Percentiles rank a stretch among this genome's conserved stretches.
Conservation (phyloP, 352 stramenopile species). For the Phytophthora crassamura region DNA sequence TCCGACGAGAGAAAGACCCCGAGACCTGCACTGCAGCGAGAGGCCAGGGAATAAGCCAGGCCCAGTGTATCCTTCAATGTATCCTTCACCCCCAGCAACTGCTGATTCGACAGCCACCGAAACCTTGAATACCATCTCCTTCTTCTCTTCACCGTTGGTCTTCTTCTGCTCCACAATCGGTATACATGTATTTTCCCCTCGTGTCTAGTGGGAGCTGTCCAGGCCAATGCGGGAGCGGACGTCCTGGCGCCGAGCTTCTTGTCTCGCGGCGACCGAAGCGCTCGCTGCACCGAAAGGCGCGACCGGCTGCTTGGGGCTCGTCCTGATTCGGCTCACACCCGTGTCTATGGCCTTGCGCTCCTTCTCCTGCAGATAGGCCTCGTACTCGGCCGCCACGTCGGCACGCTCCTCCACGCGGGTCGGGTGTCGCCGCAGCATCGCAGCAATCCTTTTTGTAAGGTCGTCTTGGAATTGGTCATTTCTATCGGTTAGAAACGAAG, state of each 20-base stretch:
- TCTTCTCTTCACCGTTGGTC: no score
- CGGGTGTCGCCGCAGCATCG: conserved; percentile 42
- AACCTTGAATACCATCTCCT: background rate
- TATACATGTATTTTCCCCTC: background rate
- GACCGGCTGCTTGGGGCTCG: conserved; percentile 2
- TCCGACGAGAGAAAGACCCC: background rate
- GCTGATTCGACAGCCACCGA: background rate
- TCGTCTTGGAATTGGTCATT: no score
- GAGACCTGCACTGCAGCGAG: background rate
- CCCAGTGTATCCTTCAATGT: background rate
- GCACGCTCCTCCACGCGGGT: conserved; percentile 73
- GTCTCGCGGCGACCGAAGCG: conserved; percentile 21
- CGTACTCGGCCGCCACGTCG: conserved; percentile 78
- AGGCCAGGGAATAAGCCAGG: background rate
- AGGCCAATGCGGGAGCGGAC: conserved; percentile 47
- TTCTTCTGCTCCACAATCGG: background rate
- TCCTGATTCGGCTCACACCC: background rate
- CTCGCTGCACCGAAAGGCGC: conserved; percentile 1
- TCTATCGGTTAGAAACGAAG: no score
- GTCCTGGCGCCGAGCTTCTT: conserved; percentile 34
- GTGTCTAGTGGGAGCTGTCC: conserved; percentile 20
- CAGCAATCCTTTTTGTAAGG: no score
- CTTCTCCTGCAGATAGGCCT: conserved; percentile 68
- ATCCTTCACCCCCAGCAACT: background rate
- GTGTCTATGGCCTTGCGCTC: conserved; percentile 28